phyloP scores from a whole-genome alignment of 1,284 basidiomycete genomes.

The Irpex rosettiformis region DNA sequence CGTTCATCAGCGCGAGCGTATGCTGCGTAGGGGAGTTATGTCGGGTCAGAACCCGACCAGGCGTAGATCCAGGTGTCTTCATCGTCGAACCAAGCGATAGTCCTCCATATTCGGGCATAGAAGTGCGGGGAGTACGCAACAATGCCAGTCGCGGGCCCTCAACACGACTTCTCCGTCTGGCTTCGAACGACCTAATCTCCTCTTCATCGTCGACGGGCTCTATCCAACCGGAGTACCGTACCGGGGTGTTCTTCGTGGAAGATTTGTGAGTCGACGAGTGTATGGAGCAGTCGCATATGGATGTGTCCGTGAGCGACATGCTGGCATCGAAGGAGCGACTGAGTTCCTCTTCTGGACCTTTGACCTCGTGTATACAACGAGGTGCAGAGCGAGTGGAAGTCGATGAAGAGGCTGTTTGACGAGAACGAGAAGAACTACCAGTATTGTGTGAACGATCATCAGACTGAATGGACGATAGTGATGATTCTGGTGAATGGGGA shows the following conservation, averaged over 20 bases:
- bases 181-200: constrained; percentile 47
- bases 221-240: constrained; percentile 54
- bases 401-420: background rate
- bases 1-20: constrained; percentile 45
- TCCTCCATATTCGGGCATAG: background rate
- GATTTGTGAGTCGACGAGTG: background rate
- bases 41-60: constrained; percentile 26
- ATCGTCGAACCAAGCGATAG: background rate
- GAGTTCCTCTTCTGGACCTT: constrained; percentile 36
- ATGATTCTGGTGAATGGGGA: constrained; percentile 3
- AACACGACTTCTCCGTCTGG: constrained; percentile 12
- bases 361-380: constrained; percentile 51
- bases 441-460: background rate
- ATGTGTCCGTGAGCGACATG: constrained; percentile 2
- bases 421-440: background rate
- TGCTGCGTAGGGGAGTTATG: constrained; percentile 39
- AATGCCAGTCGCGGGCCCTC: constrained; percentile 8
- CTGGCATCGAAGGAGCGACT: constrained; percentile 3
- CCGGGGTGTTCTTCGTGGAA: constrained; percentile 18
- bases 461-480: constrained; percentile 1
- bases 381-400: constrained; percentile 10
- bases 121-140: constrained; percentile 4
- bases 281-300: constrained; percentile 14
- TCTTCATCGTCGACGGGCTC: constrained; percentile 44
- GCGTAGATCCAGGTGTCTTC: constrained; percentile 3